phyloP scores from a whole-genome alignment of 2,329 filamentous ascomycete species.

The Fusarium secorum region DNA sequence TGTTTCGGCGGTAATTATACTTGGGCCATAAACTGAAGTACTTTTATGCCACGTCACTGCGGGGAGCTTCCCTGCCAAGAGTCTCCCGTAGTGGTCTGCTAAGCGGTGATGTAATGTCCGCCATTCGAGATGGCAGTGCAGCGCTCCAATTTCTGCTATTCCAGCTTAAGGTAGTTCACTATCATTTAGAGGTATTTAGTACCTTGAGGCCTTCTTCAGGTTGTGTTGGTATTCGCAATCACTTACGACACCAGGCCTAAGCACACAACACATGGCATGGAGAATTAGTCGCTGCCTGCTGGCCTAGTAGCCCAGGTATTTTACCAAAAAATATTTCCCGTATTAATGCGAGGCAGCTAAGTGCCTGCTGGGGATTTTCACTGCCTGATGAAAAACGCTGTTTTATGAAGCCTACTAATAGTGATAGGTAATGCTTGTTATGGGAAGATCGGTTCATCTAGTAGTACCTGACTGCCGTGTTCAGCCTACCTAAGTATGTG shows the following conservation, averaged over 20 bases:
- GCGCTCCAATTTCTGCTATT: conserved; percentile 1
- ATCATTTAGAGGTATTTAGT: neutral
- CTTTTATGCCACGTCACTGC: conserved; percentile 20
- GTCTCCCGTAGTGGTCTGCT: neutral
- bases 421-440: neutral
- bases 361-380: neutral
- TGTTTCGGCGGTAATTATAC: neutral
- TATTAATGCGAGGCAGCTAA: neutral
- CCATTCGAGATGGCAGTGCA: conserved; percentile 28
- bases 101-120: conserved; percentile 33
- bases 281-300: neutral
- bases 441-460: neutral
- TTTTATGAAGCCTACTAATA: neutral
- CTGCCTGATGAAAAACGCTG: neutral
- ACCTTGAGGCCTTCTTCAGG: neutral
- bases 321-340: neutral
- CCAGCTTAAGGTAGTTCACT: neutral
- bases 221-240: neutral
- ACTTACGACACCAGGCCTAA: conserved; percentile 13
- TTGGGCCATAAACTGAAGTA: neutral
- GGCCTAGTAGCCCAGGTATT: neutral
- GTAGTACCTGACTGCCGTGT: neutral
- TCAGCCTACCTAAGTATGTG: neutral
- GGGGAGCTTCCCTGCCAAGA: conserved; percentile 29
- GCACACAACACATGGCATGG: neutral